Base-by-base conservation (phyloP, 1,284 basidiomycete genomes). In the Puccinia novopanici region DNA sequence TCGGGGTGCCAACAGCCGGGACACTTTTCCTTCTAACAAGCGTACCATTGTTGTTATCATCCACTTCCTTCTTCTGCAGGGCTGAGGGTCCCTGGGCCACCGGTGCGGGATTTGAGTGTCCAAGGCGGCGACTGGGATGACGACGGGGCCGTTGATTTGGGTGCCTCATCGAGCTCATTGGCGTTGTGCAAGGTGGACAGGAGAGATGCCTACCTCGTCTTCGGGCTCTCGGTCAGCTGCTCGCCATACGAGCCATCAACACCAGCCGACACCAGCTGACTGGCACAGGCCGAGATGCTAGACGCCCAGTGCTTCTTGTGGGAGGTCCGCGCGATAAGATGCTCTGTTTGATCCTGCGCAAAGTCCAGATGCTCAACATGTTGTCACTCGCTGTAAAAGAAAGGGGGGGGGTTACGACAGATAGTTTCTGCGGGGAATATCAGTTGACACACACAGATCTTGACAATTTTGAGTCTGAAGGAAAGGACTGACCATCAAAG, bases 361-460 rank as follows among this genome's bases (percentile, higher is more conserved):
- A 80, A 80, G 27, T 80, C 70, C 10, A 80, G 48, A n/a, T n/a
- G n/a, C n/a, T n/a, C 96, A 76, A 99, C 94, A 84, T 99, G 96
- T 61, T 98, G 86, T 13, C 91, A 92, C 85, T 98, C 96, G 84
- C 92, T 94, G 84, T 98, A 87, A 87, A 98, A 98, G 0, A 85
- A 98, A 98, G 82, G 92, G 96, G 81, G 95, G 94, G 85, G 98
- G 96, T 86, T 97, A n/a, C 95, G 54, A 97, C 92, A 85, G 94
- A 97, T 82, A 97, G 82, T 82, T 77, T 59, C 19, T n/a, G 12
- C 0, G 19, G 19, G 63, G 10, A 48, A 61, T 61, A 3, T 65
- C 61, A 48, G 37, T 48, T 67, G 57, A 67, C n/a, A 67, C 42
- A n/a, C n/a, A n/a, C n/a, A n/a, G n/a, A n/a, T 37, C 19, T 48